Evolutionary conservation across 2,329 filamentous ascomycete genomes (phyloP).

Genomic region (Salinomyces thailandicus): DNA sequence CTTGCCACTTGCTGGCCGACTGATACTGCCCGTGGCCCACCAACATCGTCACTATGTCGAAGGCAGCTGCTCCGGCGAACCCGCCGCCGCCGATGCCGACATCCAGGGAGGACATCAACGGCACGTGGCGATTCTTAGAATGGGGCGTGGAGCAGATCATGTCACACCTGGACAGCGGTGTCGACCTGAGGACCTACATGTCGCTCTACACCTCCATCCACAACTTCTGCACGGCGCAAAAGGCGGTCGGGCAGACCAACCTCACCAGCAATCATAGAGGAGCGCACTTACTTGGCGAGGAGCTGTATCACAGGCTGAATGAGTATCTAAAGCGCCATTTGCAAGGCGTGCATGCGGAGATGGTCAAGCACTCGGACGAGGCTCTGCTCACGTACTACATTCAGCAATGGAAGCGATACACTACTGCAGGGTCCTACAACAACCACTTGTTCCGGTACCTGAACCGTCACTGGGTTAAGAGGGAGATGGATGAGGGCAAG

Average conservation of each 20-base stretch:
- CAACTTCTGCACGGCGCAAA: conserved; percentile 98
- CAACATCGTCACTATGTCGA: conserved; percentile 17
- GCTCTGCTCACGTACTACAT: conserved; percentile 89
- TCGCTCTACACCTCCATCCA: conserved; percentile 94
- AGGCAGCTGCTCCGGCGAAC: conserved; percentile 9
- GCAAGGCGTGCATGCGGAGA: conserved; percentile 56
- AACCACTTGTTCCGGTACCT: conserved; percentile 95
- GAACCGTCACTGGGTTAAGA: conserved; percentile 97
- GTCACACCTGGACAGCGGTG: conserved; percentile 79
- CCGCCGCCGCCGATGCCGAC: conserved; percentile 24
- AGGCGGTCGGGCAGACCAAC: conserved; percentile 55
- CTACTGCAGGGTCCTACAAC: conserved; percentile 89
- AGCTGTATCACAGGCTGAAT: conserved; percentile 86
- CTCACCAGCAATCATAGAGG: conserved; percentile 56
- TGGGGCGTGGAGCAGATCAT: conserved; percentile 85
- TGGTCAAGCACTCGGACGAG: conserved; percentile 75
- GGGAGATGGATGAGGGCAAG: conserved; percentile 97
- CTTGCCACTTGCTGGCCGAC: background rate
- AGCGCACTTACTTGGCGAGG: conserved; percentile 88
- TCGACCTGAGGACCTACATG: conserved; percentile 97
- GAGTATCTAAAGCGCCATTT: conserved; percentile 75
- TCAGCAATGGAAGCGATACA: conserved; percentile 92
- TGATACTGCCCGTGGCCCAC: background rate
- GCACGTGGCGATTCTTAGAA: conserved; percentile 73
- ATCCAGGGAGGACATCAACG: conserved; percentile 29